A percentile compares a stretch with the other conserved stretches of the same genome.
phyloP scores from a whole-genome alignment of 1,284 basidiomycete genomes.

The Inonotus obliquus region DNA sequence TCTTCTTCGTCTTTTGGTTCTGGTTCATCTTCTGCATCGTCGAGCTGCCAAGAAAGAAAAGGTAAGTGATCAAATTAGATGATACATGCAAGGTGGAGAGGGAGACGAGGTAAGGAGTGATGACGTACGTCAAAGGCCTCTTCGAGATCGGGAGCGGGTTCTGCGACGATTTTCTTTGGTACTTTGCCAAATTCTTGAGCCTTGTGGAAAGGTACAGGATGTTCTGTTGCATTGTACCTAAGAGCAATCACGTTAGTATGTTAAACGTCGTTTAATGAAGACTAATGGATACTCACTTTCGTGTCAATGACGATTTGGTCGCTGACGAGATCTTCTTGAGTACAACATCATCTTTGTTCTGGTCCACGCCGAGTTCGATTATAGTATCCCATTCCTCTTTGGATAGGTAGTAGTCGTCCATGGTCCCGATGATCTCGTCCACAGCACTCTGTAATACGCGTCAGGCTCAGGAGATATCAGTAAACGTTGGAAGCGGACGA shows the following conservation, averaged over 20 bases:
- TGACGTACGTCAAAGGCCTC: constrained; percentile 67
- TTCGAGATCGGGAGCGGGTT: constrained; percentile 81
- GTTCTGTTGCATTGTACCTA: constrained; percentile 83
- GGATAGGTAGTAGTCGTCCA: constrained; percentile 94
- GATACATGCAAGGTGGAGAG: not conserved
- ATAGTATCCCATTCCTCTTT: constrained; percentile 97
- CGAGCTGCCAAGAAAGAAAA: constrained; percentile 27
- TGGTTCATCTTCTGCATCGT: constrained; percentile 38
- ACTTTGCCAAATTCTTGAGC: constrained; percentile 71
- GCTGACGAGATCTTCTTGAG: constrained; percentile 81
- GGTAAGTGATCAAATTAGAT: not conserved
- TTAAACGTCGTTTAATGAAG: constrained; percentile 2
- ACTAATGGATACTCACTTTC: constrained; percentile 51
- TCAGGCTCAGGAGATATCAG: not conserved
- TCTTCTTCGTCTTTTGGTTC: constrained; percentile 33
- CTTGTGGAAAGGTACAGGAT: constrained; percentile 91
- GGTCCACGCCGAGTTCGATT: constrained; percentile 87
- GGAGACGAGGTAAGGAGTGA: not conserved
- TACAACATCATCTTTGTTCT: constrained; percentile 67
- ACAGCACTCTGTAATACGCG: constrained; percentile 56
- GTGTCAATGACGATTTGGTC: constrained; percentile 84
- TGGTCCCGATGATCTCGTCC: constrained; percentile 75
- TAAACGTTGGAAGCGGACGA: not conserved
- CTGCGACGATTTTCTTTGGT: constrained; percentile 73
- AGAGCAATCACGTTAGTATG: constrained; percentile 1